phyloP scores from a whole-genome alignment of 176 grass and related monocot genomes.

The Lolium multiflorum region DNA sequence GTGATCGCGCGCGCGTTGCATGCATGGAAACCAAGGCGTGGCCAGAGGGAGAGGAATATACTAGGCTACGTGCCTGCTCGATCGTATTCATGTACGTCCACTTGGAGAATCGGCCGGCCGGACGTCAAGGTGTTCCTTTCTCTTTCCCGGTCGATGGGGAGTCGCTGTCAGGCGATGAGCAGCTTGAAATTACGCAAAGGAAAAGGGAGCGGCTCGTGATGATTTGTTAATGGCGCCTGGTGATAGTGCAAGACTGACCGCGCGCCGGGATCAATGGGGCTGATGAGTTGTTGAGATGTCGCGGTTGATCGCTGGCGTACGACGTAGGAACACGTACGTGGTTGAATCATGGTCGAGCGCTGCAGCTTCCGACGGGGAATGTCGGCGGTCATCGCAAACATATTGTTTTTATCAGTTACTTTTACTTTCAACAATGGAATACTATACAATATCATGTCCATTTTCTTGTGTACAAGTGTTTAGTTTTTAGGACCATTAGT shows the following conservation, averaged over 20 bases:
- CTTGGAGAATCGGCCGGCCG: background rate
- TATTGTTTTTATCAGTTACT: too few relatives aligned
- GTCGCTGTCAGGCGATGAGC: conserved; percentile 26
- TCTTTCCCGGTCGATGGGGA: conserved; percentile 33
- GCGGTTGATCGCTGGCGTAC: background rate
- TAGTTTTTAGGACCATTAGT: too few relatives aligned
- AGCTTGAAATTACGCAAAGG: background rate
- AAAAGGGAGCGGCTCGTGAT: background rate
- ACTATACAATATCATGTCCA: too few relatives aligned
- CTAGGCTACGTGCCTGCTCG: background rate
- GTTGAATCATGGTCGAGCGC: background rate
- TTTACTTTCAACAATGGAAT: too few relatives aligned
- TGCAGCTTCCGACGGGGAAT: background rate
- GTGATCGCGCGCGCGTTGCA: conserved; percentile 21
- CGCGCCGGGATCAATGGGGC: background rate
- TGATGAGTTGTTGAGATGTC: conserved; percentile 8
- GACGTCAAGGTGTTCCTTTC: background rate
- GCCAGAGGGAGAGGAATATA: background rate
- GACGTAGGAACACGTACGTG: background rate
- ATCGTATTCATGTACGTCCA: background rate
- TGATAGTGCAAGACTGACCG: background rate
- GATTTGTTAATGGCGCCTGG: background rate
- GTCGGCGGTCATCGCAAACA: background rate
- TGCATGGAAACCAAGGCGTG: background rate
- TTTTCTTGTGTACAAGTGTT: too few relatives aligned